Evolutionary conservation across 2,329 filamentous ascomycete species (phyloP).

Genomic region (Phialophora verrucosa): DNA sequence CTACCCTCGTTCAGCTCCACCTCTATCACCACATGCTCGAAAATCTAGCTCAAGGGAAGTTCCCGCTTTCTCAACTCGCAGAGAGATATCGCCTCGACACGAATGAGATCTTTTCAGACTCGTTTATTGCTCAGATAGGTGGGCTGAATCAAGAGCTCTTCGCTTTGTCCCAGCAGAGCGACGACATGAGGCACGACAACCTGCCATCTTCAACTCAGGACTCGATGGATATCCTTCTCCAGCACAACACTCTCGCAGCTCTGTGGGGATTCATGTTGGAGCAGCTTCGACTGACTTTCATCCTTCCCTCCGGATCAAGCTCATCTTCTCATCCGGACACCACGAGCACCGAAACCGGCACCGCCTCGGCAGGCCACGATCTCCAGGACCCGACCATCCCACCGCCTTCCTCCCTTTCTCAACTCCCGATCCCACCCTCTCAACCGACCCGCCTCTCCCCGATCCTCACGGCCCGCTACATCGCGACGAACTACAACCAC

Average conservation of each 20-base stretch:
- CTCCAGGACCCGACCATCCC: constrained; percentile 22
- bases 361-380: neutral
- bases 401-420: constrained; percentile 41
- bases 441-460: constrained; percentile 52
- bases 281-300: constrained; percentile 61
- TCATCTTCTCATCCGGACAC: constrained; percentile 41
- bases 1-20: constrained; percentile 84
- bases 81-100: constrained; percentile 72
- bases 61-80: constrained; percentile 73
- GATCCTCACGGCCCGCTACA: constrained; percentile 52
- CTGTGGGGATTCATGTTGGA: constrained; percentile 69
- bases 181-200: constrained; percentile 22
- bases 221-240: constrained; percentile 58
- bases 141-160: constrained; percentile 71
- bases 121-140: constrained; percentile 77
- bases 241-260: constrained; percentile 63
- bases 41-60: constrained; percentile 70
- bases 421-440: constrained; percentile 44
- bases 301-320: constrained; percentile 38
- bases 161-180: constrained; percentile 49
- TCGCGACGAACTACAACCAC: constrained; percentile 45
- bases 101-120: constrained; percentile 72
- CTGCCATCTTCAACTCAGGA: constrained; percentile 44
- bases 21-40: constrained; percentile 87
- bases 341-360: constrained; percentile 25